Percentiles rank a stretch among this genome's conserved stretches.
phyloP scores from a whole-genome alignment of 352 stramenopile genomes.

The Phytophthora fragariaefolia region DNA sequence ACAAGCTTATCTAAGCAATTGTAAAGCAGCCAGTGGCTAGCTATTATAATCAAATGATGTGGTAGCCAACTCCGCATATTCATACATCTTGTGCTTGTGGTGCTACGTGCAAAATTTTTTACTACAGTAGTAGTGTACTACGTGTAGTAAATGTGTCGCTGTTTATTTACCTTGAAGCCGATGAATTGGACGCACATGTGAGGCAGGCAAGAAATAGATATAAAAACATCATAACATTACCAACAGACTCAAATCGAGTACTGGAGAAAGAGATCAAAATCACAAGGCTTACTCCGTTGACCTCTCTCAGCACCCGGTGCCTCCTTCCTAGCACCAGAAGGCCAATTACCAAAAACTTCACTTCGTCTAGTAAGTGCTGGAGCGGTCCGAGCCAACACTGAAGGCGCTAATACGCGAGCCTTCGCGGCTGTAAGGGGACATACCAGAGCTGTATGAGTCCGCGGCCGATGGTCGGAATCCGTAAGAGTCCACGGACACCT shows the following conservation, averaged over 20 bases:
- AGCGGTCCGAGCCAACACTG: conserved; percentile 48
- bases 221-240: conserved; percentile 34
- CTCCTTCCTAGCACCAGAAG: conserved; percentile 25
- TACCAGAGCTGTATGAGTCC: conserved; percentile 74
- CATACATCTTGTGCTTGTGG: conserved; percentile 16
- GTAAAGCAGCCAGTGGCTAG: conserved; percentile 13
- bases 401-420: conserved; percentile 71
- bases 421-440: conserved; percentile 68
- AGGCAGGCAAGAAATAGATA: background rate
- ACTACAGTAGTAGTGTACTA: background rate
- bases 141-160: background rate
- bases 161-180: background rate
- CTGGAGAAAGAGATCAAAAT: conserved; percentile 24
- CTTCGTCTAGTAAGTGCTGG: conserved; percentile 36
- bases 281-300: conserved; percentile 36
- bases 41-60: conserved; percentile 11
- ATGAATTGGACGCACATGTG: background rate
- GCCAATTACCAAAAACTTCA: conserved; percentile 26
- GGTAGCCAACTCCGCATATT: conserved; percentile 23
- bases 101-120: conserved; percentile 2
- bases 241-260: conserved; percentile 19
- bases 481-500: conserved; percentile 80
- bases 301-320: conserved; percentile 7
- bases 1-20: conserved; percentile 72
- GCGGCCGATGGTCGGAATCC: conserved; percentile 62